These are phyloP conservation scores for Lyophyllum decastes DNA, from an alignment of 768 basidiomycete species.

Conservation along the genomic window DNA sequence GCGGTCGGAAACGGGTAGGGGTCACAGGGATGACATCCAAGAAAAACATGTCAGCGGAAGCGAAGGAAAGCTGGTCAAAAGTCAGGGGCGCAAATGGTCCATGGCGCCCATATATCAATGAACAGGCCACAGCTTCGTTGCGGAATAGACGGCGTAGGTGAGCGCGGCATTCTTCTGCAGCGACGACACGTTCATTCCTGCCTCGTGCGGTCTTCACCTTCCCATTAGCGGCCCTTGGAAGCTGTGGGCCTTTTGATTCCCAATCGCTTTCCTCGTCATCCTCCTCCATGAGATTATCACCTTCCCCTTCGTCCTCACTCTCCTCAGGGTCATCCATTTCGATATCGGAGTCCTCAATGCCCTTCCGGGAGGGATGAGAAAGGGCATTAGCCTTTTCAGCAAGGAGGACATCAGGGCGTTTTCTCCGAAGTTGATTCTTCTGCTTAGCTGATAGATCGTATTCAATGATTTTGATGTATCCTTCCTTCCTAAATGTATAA, in stretches of 20 bases:
- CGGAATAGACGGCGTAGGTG: constrained; percentile 88
- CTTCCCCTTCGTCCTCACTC: constrained; percentile 40
- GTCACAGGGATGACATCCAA: constrained; percentile 89
- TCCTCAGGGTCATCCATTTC: constrained; percentile 53
- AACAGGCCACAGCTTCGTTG: constrained; percentile 82
- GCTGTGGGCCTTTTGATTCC: constrained; percentile 15
- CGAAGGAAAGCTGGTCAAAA: constrained; percentile 60
- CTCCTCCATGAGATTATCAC: constrained; percentile 52
- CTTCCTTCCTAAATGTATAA: constrained; percentile 93
- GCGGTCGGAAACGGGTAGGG: constrained; percentile 95
- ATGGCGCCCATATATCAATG: constrained; percentile 90
- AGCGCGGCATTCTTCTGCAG: constrained; percentile 91
- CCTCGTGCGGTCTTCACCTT: constrained; percentile 75
- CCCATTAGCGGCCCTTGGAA: constrained; percentile 76
- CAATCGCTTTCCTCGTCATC: constrained; percentile 33
- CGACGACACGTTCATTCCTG: constrained; percentile 86
- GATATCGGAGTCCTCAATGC: constrained; percentile 44
- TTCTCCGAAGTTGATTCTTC: constrained; percentile 59
- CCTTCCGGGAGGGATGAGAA: constrained; percentile 24
- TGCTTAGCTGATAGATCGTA: constrained; percentile 84
- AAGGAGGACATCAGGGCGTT: constrained; percentile 77
- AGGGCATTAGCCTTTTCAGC: constrained; percentile 43
- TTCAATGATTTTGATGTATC: constrained; percentile 91
- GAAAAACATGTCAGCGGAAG: constrained; percentile 96
- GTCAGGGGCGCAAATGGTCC: constrained; percentile 75